phyloP scores from a whole-genome alignment of 2,329 filamentous ascomycete genomes.

The Boeremia exigua region DNA sequence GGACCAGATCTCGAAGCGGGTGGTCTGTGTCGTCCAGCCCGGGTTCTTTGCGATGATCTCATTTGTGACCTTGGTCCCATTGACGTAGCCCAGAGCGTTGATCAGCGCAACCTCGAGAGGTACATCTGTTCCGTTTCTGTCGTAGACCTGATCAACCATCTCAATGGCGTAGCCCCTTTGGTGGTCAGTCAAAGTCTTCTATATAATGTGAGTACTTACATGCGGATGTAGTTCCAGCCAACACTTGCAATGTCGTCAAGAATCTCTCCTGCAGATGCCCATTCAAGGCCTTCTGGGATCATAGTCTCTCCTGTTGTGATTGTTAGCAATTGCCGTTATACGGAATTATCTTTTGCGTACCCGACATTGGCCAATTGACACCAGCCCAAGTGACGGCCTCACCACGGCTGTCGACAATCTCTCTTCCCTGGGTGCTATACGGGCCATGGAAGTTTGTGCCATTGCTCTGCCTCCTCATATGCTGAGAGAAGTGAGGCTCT shows the following conservation, averaged over 20 bases:
- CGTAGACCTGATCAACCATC: slow-evolving; percentile 51
- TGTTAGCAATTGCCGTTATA: background rate
- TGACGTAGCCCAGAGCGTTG: slow-evolving; percentile 49
- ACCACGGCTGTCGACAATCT: slow-evolving; percentile 48
- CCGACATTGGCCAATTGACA: slow-evolving; percentile 62
- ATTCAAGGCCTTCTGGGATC: slow-evolving; percentile 66
- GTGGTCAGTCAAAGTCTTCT: slow-evolving; percentile 1
- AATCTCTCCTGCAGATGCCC: slow-evolving; percentile 59
- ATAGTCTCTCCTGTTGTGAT: slow-evolving; percentile 58
- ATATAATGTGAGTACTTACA: slow-evolving; percentile 23
- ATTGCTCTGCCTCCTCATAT: slow-evolving; percentile 30
- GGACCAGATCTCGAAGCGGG: slow-evolving; percentile 49
- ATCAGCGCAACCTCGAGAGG: slow-evolving; percentile 50
- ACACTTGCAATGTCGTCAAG: slow-evolving; percentile 59
- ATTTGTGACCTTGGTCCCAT: slow-evolving; percentile 46
- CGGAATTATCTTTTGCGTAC: slow-evolving; percentile 15
- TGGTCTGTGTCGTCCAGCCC: slow-evolving; percentile 47
- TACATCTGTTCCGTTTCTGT: slow-evolving; percentile 48
- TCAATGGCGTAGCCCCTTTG: slow-evolving; percentile 51
- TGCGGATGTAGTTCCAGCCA: slow-evolving; percentile 68
- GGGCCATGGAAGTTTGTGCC: slow-evolving; percentile 41
- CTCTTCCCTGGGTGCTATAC: slow-evolving; percentile 45
- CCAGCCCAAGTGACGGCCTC: slow-evolving; percentile 64
- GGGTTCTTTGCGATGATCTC: slow-evolving; percentile 48
- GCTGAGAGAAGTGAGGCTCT: slow-evolving; percentile 26